phyloP scores from a whole-genome alignment of 257 asterid genomes.

The Plantago major region DNA sequence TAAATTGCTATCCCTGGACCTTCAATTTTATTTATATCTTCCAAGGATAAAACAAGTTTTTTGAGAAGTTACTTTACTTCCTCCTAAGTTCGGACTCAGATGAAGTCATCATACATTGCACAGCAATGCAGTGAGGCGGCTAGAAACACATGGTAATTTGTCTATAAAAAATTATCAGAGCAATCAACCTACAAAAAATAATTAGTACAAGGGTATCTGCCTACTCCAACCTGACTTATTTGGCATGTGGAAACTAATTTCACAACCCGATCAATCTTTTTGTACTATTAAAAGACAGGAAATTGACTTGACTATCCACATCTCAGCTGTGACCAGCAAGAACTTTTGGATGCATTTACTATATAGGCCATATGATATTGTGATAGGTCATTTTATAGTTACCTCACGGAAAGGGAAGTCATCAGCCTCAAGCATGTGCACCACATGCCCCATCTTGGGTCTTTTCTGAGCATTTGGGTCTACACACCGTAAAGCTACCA shows the following conservation, averaged over 20 bases:
- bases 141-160: too few relatives aligned
- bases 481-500: conserved; percentile 81
- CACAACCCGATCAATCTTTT: not conserved
- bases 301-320: not conserved
- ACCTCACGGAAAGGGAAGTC: conserved; percentile 86
- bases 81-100: too few relatives aligned
- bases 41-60: too few relatives aligned
- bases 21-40: too few relatives aligned
- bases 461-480: conserved; percentile 80
- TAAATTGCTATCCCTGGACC: too few relatives aligned
- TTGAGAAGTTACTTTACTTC: not conserved
- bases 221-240: not conserved
- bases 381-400: conserved; percentile 25
- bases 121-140: too few relatives aligned
- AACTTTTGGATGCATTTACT: not conserved
- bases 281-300: not conserved
- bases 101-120: too few relatives aligned
- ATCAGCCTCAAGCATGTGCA: conserved; percentile 91
- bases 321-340: not conserved
- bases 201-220: too few relatives aligned
- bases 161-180: too few relatives aligned
- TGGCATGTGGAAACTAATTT: not conserved
- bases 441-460: conserved; percentile 93
- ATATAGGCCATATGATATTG: not conserved
- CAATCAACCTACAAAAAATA: too few relatives aligned